Evolutionary conservation across 345 rosid genomes (phyloP).

Genomic region (Abelmoschus esculentus): DNA sequence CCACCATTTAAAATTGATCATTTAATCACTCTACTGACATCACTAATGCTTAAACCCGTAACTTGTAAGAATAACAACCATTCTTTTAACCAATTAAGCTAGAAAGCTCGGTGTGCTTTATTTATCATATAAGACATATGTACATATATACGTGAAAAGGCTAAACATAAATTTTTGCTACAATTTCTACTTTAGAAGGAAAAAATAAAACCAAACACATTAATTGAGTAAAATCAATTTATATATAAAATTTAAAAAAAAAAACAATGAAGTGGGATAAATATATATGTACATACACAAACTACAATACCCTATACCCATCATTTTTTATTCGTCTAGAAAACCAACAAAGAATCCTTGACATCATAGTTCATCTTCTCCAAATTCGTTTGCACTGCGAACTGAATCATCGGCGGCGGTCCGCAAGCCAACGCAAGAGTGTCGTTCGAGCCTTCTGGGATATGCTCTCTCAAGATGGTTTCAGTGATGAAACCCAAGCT

Average conservation of each 20-base stretch:
- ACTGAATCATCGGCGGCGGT: constrained; percentile 78
- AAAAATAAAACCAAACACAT: too few species aligned
- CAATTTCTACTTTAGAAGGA: too few species aligned
- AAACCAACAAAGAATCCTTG: constrained; percentile 58
- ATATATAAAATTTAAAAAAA: too few species aligned
- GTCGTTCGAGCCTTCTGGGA: constrained; percentile 51
- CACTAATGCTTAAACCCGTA: too few species aligned
- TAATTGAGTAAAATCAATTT: neutral
- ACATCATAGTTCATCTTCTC: constrained; percentile 80
- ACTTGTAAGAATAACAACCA: too few species aligned
- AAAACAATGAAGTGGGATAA: neutral
- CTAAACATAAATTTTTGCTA: too few species aligned
- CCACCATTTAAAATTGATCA: too few species aligned
- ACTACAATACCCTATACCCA: neutral
- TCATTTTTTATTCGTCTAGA: constrained; percentile 21
- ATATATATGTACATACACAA: neutral
- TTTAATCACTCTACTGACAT: too few species aligned
- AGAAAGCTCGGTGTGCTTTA: too few species aligned
- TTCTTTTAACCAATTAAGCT: too few species aligned
- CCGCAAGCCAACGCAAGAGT: constrained; percentile 74
- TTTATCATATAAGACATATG: too few species aligned
- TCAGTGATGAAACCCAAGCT: constrained; percentile 69
- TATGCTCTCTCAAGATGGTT: constrained; percentile 48
- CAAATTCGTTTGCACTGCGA: constrained; percentile 81
- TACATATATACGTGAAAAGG: too few species aligned